These are phyloP conservation scores for Podospora comata DNA, from an alignment of 495 filamentous ascomycete species.

Conservation along the genomic window DNA sequence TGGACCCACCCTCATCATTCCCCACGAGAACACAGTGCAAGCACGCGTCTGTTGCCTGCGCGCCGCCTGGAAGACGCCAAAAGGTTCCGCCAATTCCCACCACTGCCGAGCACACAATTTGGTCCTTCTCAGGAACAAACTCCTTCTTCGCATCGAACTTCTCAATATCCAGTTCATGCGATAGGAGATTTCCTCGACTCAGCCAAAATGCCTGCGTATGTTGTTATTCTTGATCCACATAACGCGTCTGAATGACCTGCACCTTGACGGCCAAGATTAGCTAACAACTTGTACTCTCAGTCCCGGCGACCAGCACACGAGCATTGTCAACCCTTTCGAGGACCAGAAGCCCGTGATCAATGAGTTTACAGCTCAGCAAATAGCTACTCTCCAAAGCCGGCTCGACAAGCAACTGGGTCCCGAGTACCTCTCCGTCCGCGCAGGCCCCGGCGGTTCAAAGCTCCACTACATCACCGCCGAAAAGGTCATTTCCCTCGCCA, in stretches of 20 bases:
- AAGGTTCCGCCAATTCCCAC: not conserved
- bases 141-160: not conserved
- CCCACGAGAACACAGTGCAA: conserved; percentile 2
- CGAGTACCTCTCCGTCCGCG: conserved; percentile 85
- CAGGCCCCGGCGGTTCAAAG: conserved; percentile 75
- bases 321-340: conserved; percentile 69
- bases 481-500: conserved; percentile 92
- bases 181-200: not conserved
- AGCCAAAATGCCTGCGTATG: conserved; percentile 46
- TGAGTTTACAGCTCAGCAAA: conserved; percentile 84
- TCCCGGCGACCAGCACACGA: conserved; percentile 73
- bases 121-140: not conserved
- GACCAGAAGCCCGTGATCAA: conserved; percentile 62
- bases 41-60: not conserved
- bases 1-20: conserved; percentile 4
- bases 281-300: conserved; percentile 45
- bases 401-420: conserved; percentile 94
- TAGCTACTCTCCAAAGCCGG: conserved; percentile 79
- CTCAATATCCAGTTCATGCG: conserved; percentile 3
- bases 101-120: not conserved
- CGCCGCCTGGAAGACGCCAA: not conserved
- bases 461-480: conserved; percentile 90
- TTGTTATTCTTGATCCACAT: conserved; percentile 26
- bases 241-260: not conserved
- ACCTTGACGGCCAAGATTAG: not conserved